Conservation (phyloP, 2,329 filamentous ascomycete species). For the Curvularia sp. region DNA sequence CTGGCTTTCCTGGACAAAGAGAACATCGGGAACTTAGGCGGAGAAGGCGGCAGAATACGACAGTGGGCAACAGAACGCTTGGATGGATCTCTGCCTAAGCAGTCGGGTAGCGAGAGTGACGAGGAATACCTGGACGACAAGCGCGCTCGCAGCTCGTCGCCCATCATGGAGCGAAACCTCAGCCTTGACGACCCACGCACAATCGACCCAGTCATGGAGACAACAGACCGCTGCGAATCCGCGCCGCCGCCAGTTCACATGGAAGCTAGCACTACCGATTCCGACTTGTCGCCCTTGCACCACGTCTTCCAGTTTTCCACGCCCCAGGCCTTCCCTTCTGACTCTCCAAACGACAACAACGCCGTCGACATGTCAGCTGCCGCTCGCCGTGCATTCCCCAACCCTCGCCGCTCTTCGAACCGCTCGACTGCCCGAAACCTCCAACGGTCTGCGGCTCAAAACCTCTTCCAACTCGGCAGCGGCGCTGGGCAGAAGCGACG, state of each 20-base stretch:
- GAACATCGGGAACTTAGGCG: constrained; percentile 77
- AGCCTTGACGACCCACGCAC: constrained; percentile 51
- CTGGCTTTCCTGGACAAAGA: constrained; percentile 84
- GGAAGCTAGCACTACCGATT: constrained; percentile 40
- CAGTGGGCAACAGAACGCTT: constrained; percentile 74
- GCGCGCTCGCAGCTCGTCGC: constrained; percentile 65
- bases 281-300: constrained; percentile 41
- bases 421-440: constrained; percentile 46
- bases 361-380: constrained; percentile 37
- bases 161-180: constrained; percentile 61
- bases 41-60: constrained; percentile 73
- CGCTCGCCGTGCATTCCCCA: constrained; percentile 42
- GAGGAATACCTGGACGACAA: constrained; percentile 70
- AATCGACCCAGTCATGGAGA: constrained; percentile 28
- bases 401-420: constrained; percentile 43
- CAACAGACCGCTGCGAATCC: constrained; percentile 38
- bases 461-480: constrained; percentile 61
- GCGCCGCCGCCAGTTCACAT: constrained; percentile 51
- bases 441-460: constrained; percentile 42
- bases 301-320: constrained; percentile 73
- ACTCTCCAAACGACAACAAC: constrained; percentile 45
- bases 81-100: constrained; percentile 65
- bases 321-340: constrained; percentile 63
- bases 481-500: constrained; percentile 75
- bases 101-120: constrained; percentile 68